Conservation (phyloP, 768 basidiomycete species). For the Leccinum disarticulatum region DNA sequence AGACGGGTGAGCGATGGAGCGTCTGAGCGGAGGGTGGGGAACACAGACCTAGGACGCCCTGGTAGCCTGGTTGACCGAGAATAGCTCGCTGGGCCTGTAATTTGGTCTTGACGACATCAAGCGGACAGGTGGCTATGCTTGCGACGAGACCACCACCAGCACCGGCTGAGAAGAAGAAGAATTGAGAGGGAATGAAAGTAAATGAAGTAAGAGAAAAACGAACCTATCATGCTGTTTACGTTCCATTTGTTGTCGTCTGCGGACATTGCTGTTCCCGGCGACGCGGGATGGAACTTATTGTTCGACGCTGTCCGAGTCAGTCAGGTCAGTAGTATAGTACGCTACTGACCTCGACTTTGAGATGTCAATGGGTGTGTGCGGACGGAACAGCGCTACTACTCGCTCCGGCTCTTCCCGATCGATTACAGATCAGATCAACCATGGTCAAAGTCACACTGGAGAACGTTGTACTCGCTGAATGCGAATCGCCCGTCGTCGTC, state of each 20-base stretch:
- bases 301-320: too few relatives aligned
- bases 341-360: background rate
- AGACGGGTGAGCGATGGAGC: constrained; percentile 14
- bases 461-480: constrained; percentile 57
- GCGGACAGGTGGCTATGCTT: constrained; percentile 91
- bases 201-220: constrained; percentile 1
- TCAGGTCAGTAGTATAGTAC: too few relatives aligned
- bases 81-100: constrained; percentile 88
- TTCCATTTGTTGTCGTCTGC: constrained; percentile 61
- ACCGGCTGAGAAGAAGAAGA: constrained; percentile 56
- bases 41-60: constrained; percentile 69
- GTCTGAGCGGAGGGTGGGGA: constrained; percentile 4
- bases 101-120: constrained; percentile 97
- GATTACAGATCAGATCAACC: constrained; percentile 7
- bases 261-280: constrained; percentile 69
- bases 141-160: constrained; percentile 94
- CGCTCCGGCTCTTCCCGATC: constrained; percentile 23
- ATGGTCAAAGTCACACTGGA: constrained; percentile 54
- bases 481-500: constrained; percentile 51
- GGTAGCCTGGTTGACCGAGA: constrained; percentile 69
- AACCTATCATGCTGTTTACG: constrained; percentile 81
- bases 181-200: background rate
- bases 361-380: background rate
- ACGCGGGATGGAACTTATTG: constrained; percentile 38
- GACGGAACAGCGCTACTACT: too few relatives aligned